These are phyloP conservation scores for Ceratobasidium sp. DNA, from an alignment of 1,284 basidiomycete genomes.

Conservation along the genomic window DNA sequence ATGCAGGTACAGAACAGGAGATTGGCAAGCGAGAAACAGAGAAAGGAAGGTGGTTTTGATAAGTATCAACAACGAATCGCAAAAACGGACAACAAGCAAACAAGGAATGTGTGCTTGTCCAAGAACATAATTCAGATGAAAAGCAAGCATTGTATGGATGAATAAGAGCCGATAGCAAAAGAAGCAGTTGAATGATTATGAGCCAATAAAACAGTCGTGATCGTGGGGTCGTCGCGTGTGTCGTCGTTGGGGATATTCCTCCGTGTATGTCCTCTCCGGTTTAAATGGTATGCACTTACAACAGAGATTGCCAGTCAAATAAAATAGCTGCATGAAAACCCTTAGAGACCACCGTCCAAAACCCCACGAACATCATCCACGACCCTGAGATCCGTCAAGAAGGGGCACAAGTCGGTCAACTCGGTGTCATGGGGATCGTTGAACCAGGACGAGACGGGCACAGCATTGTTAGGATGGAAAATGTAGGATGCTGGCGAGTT, in stretches of 20 bases:
- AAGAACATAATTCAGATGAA: conserved; percentile 37
- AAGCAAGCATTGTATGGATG: conserved; percentile 23
- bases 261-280: conserved; percentile 17
- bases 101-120: conserved; percentile 34
- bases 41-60: conserved; percentile 25
- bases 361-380: conserved; percentile 93
- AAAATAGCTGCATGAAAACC: conserved; percentile 35
- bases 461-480: conserved; percentile 99
- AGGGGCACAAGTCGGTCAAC: conserved; percentile 90
- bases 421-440: conserved; percentile 98
- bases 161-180: conserved; percentile 30
- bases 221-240: conserved; percentile 28
- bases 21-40: conserved; percentile 16
- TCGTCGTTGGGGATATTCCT: conserved; percentile 23
- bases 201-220: conserved; percentile 34
- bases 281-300: conserved; percentile 36
- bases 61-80: conserved; percentile 32
- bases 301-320: conserved; percentile 30
- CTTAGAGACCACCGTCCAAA: conserved; percentile 52
- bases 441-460: conserved; percentile 99
- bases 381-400: conserved; percentile 83
- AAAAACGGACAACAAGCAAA: conserved; percentile 34
- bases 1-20: conserved; percentile 18
- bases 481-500: conserved; percentile 99
- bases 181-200: conserved; percentile 27